Percentiles rank a stretch among this genome's conserved stretches.
Evolutionary conservation across 352 stramenopile species (phyloP).

Genomic region (Paralagenidium karlingii): DNA sequence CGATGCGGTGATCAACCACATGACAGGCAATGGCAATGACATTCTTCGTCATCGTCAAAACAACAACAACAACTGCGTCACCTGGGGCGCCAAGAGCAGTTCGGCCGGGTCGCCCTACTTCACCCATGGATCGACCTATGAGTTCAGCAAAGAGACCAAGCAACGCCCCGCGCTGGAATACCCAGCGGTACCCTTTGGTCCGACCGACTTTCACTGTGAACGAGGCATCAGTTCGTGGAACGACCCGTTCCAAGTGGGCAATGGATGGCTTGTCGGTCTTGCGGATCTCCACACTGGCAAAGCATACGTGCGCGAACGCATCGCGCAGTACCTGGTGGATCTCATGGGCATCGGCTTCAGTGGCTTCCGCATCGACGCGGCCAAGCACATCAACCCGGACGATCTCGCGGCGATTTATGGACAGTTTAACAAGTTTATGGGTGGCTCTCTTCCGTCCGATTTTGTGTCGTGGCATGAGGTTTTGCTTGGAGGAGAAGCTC

Average conservation of each 20-base stretch:
- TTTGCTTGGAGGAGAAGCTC: constrained; percentile 14
- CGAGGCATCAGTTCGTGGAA: constrained; percentile 21
- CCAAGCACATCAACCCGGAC: constrained; percentile 44
- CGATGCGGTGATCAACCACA: constrained; percentile 51
- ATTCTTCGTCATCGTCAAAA: constrained; percentile 18
- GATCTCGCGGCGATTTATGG: constrained; percentile 40
- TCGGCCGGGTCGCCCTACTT: constrained; percentile 22
- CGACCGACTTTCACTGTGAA: constrained; percentile 53
- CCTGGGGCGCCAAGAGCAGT: constrained; percentile 25
- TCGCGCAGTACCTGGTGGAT: constrained; percentile 62
- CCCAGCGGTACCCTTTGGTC: constrained; percentile 35
- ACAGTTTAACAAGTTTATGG: constrained; percentile 38
- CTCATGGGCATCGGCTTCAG: constrained; percentile 53
- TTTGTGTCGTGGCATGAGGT: constrained; percentile 54
- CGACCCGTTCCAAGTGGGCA: constrained; percentile 19
- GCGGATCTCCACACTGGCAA: constrained; percentile 47
- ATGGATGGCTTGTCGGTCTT: constrained; percentile 28
- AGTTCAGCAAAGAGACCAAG: constrained; percentile 25
- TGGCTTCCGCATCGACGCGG: constrained; percentile 47
- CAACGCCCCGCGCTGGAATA: constrained; percentile 33
- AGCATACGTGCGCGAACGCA: constrained; percentile 39
- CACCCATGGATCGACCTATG: constrained; percentile 29
- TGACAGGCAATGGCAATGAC: constrained; percentile 32
- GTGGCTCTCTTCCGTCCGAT: constrained; percentile 34
- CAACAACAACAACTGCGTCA: constrained; percentile 9